Evolutionary conservation across 1,284 basidiomycete genomes (phyloP).

Genomic region (Hemileia vastatrix): DNA sequence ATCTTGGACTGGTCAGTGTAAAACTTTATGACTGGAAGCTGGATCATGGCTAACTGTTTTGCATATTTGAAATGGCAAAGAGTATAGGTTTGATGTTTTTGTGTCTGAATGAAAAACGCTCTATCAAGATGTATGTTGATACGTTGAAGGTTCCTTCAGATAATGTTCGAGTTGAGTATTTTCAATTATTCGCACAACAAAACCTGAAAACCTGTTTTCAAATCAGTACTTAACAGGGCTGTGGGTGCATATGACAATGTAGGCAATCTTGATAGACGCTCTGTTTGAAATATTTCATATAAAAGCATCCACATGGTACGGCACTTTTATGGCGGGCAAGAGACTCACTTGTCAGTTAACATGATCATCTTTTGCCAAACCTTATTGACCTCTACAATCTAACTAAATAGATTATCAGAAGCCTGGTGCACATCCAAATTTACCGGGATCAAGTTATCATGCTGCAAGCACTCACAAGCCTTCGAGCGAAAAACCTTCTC

Average conservation of each 20-base stretch:
- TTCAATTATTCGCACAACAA: not conserved
- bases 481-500: slow-evolving; percentile 9
- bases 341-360: slow-evolving; percentile 63
- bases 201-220: not conserved
- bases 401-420: slow-evolving; percentile 23
- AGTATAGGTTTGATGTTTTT: slow-evolving; percentile 76
- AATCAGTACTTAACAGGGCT: not conserved
- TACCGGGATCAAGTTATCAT: slow-evolving; percentile 6
- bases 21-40: not conserved
- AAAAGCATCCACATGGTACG: slow-evolving; percentile 76
- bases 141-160: slow-evolving; percentile 77
- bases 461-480: slow-evolving; percentile 7
- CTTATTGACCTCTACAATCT: slow-evolving; percentile 7
- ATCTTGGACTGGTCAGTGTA: slow-evolving; percentile 79
- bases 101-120: slow-evolving; percentile 76
- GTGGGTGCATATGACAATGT: no score
- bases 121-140: slow-evolving; percentile 73
- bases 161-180: slow-evolving; percentile 61
- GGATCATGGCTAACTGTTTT: not conserved
- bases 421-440: slow-evolving; percentile 11
- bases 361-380: not conserved
- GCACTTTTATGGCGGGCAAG: slow-evolving; percentile 76
- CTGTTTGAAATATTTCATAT: slow-evolving; percentile 90
- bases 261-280: slow-evolving; percentile 87
- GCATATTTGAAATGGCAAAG: not conserved